Evolutionary conservation across 2,329 filamentous ascomycete species (phyloP).

Genomic region (Corynespora cassiicola): DNA sequence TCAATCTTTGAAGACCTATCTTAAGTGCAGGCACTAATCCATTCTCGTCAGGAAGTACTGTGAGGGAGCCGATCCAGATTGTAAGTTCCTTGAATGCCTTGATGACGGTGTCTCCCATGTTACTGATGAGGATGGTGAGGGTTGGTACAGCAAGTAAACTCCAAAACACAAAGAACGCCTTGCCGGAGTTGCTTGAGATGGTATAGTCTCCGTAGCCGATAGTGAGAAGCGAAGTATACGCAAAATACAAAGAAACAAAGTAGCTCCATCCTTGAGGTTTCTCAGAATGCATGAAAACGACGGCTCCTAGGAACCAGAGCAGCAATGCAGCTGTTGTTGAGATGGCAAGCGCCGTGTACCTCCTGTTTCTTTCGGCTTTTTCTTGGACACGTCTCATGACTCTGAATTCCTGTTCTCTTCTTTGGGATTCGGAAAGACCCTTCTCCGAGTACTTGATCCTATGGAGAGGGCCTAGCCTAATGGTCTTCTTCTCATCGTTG

Average conservation of each 20-base stretch:
- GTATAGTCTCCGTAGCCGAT: conserved; percentile 62
- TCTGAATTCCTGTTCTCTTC: conserved; percentile 56
- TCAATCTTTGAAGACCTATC: conserved; percentile 30
- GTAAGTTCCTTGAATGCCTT: conserved; percentile 62
- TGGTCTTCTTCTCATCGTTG: conserved; percentile 47
- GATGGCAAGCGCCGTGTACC: conserved; percentile 49
- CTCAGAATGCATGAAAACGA: conserved; percentile 58
- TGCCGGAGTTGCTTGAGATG: conserved; percentile 57
- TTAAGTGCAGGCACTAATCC: conserved; percentile 45
- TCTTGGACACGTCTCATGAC: conserved; percentile 51
- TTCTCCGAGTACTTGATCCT: conserved; percentile 50
- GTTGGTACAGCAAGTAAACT: conserved; percentile 61
- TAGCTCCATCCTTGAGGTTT: conserved; percentile 57
- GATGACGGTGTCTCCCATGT: conserved; percentile 63
- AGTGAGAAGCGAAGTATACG: conserved; percentile 59
- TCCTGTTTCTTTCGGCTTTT: conserved; percentile 40
- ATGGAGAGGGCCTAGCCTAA: conserved; percentile 51
- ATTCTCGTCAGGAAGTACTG: conserved; percentile 59
- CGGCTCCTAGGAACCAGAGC: conserved; percentile 57
- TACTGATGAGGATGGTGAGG: conserved; percentile 60
- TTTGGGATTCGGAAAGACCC: conserved; percentile 44
- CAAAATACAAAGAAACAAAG: conserved; percentile 60
- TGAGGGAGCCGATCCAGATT: conserved; percentile 62
- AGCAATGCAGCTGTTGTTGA: conserved; percentile 47
- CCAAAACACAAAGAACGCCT: conserved; percentile 65